Evolutionary conservation across 169 alveolate species (phyloP).

Genomic region (Plasmodium ovale): DNA sequence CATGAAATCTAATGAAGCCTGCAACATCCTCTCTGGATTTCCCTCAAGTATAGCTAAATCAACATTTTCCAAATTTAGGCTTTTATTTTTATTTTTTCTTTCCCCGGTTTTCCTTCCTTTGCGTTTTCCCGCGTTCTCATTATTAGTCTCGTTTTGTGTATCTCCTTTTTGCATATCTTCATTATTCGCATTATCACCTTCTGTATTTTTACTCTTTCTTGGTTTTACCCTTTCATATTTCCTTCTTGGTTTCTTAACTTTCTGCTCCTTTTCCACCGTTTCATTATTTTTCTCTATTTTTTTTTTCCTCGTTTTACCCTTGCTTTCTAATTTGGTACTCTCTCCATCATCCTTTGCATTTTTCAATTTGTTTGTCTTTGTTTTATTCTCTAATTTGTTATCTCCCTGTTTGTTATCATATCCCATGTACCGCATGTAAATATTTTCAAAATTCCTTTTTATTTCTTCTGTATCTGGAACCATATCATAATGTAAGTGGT

Average conservation of each 20-base stretch:
- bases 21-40: slow-evolving; percentile 21
- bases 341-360: slow-evolving; percentile 4
- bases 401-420: slow-evolving; percentile 8
- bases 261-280: slow-evolving; percentile 12
- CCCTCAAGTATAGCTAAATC: slow-evolving; percentile 17
- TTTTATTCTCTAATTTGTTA: slow-evolving; percentile 6
- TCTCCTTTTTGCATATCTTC: not conserved
- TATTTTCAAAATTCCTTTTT: slow-evolving; percentile 33
- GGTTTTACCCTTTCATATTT: slow-evolving; percentile 70
- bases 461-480: slow-evolving; percentile 63
- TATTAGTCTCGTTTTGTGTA: not conserved
- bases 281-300: slow-evolving; percentile 18
- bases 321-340: slow-evolving; percentile 32
- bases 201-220: slow-evolving; percentile 13
- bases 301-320: slow-evolving; percentile 34
- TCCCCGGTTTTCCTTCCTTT: slow-evolving; percentile 45
- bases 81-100: slow-evolving; percentile 20
- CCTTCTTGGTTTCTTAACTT: slow-evolving; percentile 65
- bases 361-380: slow-evolving; percentile 5
- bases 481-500: slow-evolving; percentile 63
- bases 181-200: not conserved
- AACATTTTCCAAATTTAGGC: slow-evolving; percentile 8
- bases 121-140: not conserved
- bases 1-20: slow-evolving; percentile 59
- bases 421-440: slow-evolving; percentile 64